A percentile compares a stretch with the other conserved stretches of the same genome.
These are phyloP conservation scores for Quillaja saponaria DNA, from an alignment of 306 rosid species.

Conservation along the genomic window DNA sequence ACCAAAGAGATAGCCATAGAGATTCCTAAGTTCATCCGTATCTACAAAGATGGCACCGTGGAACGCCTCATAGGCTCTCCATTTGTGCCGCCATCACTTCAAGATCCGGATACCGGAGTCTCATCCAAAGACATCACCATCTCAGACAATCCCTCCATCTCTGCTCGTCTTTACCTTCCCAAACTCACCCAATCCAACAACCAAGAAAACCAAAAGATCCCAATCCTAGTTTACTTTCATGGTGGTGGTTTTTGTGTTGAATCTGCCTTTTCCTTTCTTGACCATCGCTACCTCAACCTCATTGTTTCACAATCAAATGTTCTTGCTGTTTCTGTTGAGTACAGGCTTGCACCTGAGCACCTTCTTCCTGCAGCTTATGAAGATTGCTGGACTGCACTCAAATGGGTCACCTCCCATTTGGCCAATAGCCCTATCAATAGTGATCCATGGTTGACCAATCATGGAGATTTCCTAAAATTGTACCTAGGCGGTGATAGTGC, in stretches of 20 bases:
- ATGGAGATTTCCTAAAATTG: constrained; percentile 23
- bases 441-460: constrained; percentile 37
- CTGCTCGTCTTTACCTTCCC: constrained; percentile 18
- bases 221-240: constrained; percentile 26
- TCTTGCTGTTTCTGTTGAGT: constrained; percentile 26
- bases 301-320: constrained; percentile 5
- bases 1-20: too few relatives aligned
- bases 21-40: not conserved
- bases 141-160: constrained; percentile 14
- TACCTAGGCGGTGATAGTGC: constrained; percentile 44
- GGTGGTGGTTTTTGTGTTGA: constrained; percentile 22
- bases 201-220: constrained; percentile 1
- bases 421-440: not conserved
- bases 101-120: constrained; percentile 8
- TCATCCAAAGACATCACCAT: constrained; percentile 20
- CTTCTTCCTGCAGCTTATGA: constrained; percentile 25
- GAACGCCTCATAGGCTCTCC: not conserved
- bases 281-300: not conserved
- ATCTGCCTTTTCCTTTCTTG: constrained; percentile 7
- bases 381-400: constrained; percentile 34
- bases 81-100: not conserved
- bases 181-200: not conserved
- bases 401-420: constrained; percentile 20
- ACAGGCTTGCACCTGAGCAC: constrained; percentile 33
- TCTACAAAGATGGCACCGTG: constrained; percentile 1